Evolutionary conservation across 306 rosid genomes (phyloP), one percentile per base, ranked within the genome.

Genomic region (Aeschynomene evenia): DNA sequence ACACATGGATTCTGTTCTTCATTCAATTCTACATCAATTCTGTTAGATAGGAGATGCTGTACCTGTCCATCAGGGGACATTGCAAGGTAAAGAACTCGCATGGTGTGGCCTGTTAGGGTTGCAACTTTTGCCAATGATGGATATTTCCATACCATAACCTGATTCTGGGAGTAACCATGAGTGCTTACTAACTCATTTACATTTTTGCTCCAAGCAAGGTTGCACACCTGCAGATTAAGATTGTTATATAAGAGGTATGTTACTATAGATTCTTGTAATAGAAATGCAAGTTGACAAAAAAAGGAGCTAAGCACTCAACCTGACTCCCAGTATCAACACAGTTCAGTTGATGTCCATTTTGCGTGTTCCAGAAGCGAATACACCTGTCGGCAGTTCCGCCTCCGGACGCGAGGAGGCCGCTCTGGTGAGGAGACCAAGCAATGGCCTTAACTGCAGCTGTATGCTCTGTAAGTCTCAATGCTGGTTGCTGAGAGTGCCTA

Each of bases 371-470:
- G 80, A 95, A 95, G 54, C 99, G 99, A 66, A 95, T 91, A 54
- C 97, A 87, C 83, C 97, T 77, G 77, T 95, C 99, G 6, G 99
- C 97, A 18, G 99, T 95, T 63, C 99, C 99, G 12, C 99, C 99
- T 2, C 99, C 99, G 9, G 99, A 95, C 22, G 93, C 99, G 13
- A 95, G 96, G 71, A 95, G 93, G 68, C 86, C 42, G n/a, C 78
- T 87, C 77, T 95, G 99, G 68, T 95, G 99, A 42, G 99, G 97
- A 14, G 99, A 95, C 99, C 99, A 95, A 50, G 96, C 86, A 22
- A 95, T 95, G 78, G 99, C 99, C 85, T 95, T 95, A 40, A 95
- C 97, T 2, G 99, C 99, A 31, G 99, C 99, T 4, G 93, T 95
- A 73, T 95, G 99, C 75, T 95, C 96, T 0, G 96, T 95, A 5